Base-by-base conservation (phyloP, 148 eudicot species). In the Rhododendron kiyosumense region DNA sequence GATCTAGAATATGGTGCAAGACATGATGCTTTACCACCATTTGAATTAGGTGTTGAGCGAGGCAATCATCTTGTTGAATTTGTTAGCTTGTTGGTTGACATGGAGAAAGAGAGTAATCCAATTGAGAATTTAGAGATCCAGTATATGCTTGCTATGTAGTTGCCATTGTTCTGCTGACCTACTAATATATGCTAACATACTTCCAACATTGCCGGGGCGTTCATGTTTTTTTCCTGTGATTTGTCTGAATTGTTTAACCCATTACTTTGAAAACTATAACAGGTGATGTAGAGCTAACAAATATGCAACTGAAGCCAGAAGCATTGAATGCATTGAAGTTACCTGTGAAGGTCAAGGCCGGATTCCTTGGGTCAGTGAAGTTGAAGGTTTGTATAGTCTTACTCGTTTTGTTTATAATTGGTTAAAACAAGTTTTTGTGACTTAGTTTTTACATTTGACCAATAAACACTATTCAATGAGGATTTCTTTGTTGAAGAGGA, bases 221-320 rank as follows among this genome's bases (percentile, higher is more conserved):
- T 41, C 80, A 14, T 63, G 59, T 46, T 48, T n/a, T 45, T 8
- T 52, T 28, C 48, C n/a, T 3, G 4, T 74, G 32, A 12, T 84
- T 79, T 81, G 20, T 17, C n/a, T 74, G 48, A 46, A 24, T 83
- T 11, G 34, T 73, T 38, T 57, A 34, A 14, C 82, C 63, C n/a
- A 3, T 83, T 80, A 32, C 20, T 57, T 84, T 48, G 48, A 82
- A 76, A 88, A 30, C 76, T 85, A 78, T 51, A 17, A 84, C 93
- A 97, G 98, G 98, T 78, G 94, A 97, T 86, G 98, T 95, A 83
- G 98, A 95, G 89, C 89, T 97, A 38, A 94, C 96, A 81, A 97
- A 97, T 89, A 97, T 97, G 98, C 98, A 95, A 85, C 85, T 97
- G 80, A 97, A 97, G 92, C 98, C 99, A 8, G 99, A 94, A 91